These are phyloP conservation scores for Melanogaster broomeanus DNA, from an alignment of 768 basidiomycete species.

Conservation along the genomic window DNA sequence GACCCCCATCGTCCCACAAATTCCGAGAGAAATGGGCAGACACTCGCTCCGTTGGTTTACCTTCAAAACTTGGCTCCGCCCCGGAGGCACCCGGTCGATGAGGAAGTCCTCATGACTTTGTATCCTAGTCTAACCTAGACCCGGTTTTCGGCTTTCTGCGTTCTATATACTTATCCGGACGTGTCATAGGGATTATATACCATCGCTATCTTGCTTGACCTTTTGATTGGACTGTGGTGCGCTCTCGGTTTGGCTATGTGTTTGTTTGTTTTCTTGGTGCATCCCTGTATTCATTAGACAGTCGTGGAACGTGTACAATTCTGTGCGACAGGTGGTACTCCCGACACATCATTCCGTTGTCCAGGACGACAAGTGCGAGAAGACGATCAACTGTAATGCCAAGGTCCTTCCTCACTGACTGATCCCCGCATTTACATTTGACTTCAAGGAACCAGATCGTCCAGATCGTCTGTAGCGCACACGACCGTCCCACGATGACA, in stretches of 20 bases:
- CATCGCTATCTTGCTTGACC: conserved; percentile 9
- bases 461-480: too few species aligned
- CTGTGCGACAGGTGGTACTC: conserved; percentile 6
- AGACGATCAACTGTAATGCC: background rate
- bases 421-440: too few species aligned
- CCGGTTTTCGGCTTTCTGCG: conserved; percentile 11
- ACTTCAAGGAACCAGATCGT: too few species aligned
- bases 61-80: conserved; percentile 59
- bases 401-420: too few species aligned
- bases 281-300: conserved; percentile 25
- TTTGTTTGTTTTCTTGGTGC: conserved; percentile 22
- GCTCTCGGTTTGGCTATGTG: background rate
- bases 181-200: conserved; percentile 6
- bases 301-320: conserved; percentile 22
- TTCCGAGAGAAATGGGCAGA: conserved; percentile 24
- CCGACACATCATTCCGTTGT: background rate
- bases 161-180: conserved; percentile 12
- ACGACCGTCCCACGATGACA: too few species aligned
- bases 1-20: background rate
- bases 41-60: conserved; percentile 65
- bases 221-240: conserved; percentile 7
- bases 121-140: conserved; percentile 33
- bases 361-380: background rate
- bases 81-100: conserved; percentile 69
- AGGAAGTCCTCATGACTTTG: conserved; percentile 67